Conservation (phyloP, 2,329 filamentous ascomycete species). For the Emmonsiellopsis sp. region DNA sequence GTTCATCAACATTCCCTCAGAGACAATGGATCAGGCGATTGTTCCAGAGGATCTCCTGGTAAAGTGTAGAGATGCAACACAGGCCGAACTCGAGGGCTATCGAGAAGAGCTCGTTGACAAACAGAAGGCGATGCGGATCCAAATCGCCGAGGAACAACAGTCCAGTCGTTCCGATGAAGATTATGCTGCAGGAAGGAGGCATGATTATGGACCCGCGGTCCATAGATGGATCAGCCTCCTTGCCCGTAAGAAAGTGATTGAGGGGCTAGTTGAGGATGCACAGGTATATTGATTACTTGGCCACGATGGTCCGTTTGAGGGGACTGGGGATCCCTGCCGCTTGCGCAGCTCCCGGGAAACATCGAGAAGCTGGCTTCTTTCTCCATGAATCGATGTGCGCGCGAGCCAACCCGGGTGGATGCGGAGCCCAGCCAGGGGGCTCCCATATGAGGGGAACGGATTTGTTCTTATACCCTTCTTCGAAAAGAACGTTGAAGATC, state of each 20-base stretch:
- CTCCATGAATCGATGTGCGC: too few species aligned
- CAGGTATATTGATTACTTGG: neutral
- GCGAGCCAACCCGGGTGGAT: too few species aligned
- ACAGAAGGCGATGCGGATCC: slow-evolving; percentile 24
- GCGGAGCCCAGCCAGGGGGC: too few species aligned
- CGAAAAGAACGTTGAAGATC: too few species aligned
- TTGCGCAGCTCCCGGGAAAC: too few species aligned
- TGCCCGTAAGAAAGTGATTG: slow-evolving; percentile 55
- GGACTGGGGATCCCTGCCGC: too few species aligned
- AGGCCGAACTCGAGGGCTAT: slow-evolving; percentile 22
- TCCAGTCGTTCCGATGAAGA: slow-evolving; percentile 29
- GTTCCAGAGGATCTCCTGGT: slow-evolving; percentile 17
- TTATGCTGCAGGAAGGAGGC: slow-evolving; percentile 31
- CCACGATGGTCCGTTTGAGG: neutral
- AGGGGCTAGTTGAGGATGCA: slow-evolving; percentile 14
- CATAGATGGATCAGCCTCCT: slow-evolving; percentile 61
- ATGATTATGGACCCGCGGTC: slow-evolving; percentile 61
- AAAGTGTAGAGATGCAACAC: slow-evolving; percentile 16
- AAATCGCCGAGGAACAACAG: slow-evolving; percentile 33
- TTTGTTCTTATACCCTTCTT: too few species aligned
- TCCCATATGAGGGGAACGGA: too few species aligned
- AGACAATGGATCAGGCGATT: slow-evolving; percentile 23
- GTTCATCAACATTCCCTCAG: slow-evolving; percentile 26
- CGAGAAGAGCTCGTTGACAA: slow-evolving; percentile 18
- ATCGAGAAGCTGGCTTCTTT: too few species aligned